These are phyloP conservation scores for Didymella glomerata DNA, from an alignment of 2,329 filamentous ascomycete species.

Conservation along the genomic window DNA sequence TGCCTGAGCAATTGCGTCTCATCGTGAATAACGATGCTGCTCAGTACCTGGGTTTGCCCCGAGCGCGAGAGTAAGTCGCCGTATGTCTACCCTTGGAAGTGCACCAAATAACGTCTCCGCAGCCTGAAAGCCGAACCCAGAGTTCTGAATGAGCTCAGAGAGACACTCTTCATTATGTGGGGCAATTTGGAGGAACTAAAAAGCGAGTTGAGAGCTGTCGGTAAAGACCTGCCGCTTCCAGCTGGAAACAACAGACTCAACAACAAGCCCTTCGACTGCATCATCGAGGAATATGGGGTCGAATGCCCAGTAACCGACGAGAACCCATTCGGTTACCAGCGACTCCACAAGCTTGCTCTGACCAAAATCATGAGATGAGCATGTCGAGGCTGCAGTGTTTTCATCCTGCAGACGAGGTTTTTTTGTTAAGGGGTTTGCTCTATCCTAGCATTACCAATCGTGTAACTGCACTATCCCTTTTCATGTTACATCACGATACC, in stretches of 20 bases:
- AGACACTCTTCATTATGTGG: slow-evolving; percentile 82
- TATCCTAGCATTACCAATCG: background rate
- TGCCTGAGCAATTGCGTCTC: slow-evolving; percentile 64
- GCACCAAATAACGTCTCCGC: slow-evolving; percentile 17
- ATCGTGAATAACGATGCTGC: slow-evolving; percentile 70
- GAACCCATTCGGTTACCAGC: slow-evolving; percentile 31
- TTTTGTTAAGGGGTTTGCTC: too few relatives aligned
- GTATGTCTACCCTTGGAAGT: background rate
- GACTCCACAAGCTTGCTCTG: slow-evolving; percentile 34
- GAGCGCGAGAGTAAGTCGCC: slow-evolving; percentile 62
- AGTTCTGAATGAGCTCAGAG: slow-evolving; percentile 64
- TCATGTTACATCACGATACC: background rate
- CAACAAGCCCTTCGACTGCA: slow-evolving; percentile 55
- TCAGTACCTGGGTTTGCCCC: slow-evolving; percentile 63
- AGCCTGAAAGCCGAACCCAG: slow-evolving; percentile 65
- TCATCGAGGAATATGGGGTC: slow-evolving; percentile 39
- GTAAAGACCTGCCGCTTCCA: slow-evolving; percentile 36
- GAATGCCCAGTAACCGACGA: slow-evolving; percentile 27
- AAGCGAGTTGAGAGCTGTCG: slow-evolving; percentile 69
- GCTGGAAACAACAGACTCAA: slow-evolving; percentile 39
- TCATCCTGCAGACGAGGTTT: background rate
- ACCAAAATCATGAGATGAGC: slow-evolving; percentile 29
- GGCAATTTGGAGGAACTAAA: slow-evolving; percentile 69
- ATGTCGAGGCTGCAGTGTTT: background rate
- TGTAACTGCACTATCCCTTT: background rate